These are phyloP conservation scores for Ogataea trehalophila DNA, from an alignment of 805 yeast genomes.

Conservation along the genomic window DNA sequence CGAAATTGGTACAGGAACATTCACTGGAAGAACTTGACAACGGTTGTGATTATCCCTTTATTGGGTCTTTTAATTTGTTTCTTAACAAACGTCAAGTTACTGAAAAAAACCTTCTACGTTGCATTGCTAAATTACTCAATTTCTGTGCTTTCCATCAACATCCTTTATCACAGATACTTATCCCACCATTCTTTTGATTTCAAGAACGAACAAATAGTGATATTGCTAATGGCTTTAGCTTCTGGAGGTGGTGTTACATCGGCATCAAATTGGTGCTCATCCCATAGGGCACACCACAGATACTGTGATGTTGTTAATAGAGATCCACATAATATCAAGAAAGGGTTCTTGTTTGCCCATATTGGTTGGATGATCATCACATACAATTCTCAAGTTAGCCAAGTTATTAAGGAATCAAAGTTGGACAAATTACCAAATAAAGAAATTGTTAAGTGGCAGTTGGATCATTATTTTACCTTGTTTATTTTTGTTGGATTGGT, in stretches of 20 bases:
- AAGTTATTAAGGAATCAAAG: slow-evolving; percentile 36
- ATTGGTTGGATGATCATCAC: slow-evolving; percentile 80
- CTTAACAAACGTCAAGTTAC: slow-evolving; percentile 7
- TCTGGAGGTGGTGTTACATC: slow-evolving; percentile 74
- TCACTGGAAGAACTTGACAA: slow-evolving; percentile 65
- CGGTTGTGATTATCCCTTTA: slow-evolving; percentile 54
- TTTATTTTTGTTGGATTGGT: slow-evolving; percentile 43
- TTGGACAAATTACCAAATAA: slow-evolving; percentile 62
- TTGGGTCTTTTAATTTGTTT: slow-evolving; percentile 13
- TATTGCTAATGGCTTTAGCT: slow-evolving; percentile 55
- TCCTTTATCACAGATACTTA: slow-evolving; percentile 78
- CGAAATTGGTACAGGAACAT: slow-evolving; percentile 67
- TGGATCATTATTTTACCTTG: slow-evolving; percentile 58
- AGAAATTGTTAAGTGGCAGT: slow-evolving; percentile 60
- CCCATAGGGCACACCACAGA: slow-evolving; percentile 88
- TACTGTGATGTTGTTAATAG: slow-evolving; percentile 73
- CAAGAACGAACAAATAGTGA: slow-evolving; percentile 40
- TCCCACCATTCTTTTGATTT: slow-evolving; percentile 53
- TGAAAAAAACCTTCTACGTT: slow-evolving; percentile 40
- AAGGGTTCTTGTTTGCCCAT: slow-evolving; percentile 79
- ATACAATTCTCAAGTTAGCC: slow-evolving; percentile 52
- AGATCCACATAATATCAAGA: slow-evolving; percentile 82
- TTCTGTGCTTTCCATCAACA: slow-evolving; percentile 70
- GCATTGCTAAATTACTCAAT: slow-evolving; percentile 50
- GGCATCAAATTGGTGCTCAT: slow-evolving; percentile 71